Base-by-base conservation (phyloP, 2,329 filamentous ascomycete genomes). In the Ophiocordyceps camponoti-floridani region DNA sequence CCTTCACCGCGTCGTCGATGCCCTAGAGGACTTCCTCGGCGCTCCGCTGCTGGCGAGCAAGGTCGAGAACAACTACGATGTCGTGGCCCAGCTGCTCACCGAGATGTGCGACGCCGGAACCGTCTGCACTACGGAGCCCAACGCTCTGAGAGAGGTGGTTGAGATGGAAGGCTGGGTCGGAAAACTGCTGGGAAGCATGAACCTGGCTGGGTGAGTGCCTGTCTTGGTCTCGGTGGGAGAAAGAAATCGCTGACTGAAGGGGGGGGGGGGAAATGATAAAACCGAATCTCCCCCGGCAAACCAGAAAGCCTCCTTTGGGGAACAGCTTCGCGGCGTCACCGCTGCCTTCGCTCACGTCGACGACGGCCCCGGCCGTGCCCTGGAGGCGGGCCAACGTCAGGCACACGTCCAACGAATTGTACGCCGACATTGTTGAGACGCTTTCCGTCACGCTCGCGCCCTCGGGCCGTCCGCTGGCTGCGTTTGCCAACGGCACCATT, bases 91-190 rank as follows among this genome's bases (percentile, higher is more conserved):
- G 64, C 67, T 98, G 26, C 70, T 96, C 47, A 85, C 80, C 49
- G 91, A 98, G 64, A 94, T 98, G 83, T 95, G 91, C 59, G 91
- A 98, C 68, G 85, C 80, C 38, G 91, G 91, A 14, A 74, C 79
- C n/a, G 73, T 95, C 33, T 83, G 75, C 56, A 94, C 86, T 46
- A 95, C 89, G 1, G 91, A 98, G 61, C 83, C 84, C 10, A 96
- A 98, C 67, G 85, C 88, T 18, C 65, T 98, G 55, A 75, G 86
- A 54, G 91, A 98, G 58, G 71, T 89, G 13, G 86, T 98, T 13
- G 88, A 95, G 59, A 85, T 93, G 14, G 87, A 94, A 49, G 86
- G 84, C 30, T 82, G 87, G 66, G 75, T 96, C 62, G 87, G 85
- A 52, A 94, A 88, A 62, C 62, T 98, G 45, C 67, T 98, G 16